Conservation (phyloP, 257 asterid genomes). For the Prunella vulgaris region DNA sequence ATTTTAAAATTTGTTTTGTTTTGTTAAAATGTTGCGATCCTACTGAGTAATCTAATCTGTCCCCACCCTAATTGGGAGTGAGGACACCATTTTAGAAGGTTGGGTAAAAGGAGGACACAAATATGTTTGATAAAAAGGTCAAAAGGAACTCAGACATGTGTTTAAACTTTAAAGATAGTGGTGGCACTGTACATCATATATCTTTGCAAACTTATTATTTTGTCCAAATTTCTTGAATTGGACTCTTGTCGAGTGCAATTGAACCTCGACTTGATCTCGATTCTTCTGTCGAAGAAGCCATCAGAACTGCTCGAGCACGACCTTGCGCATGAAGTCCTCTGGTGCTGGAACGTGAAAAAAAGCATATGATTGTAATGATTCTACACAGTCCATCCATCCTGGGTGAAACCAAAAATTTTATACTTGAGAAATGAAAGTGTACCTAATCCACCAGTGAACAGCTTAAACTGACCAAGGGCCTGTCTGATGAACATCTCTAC, state of each 20-base stretch:
- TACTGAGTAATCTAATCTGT: no score
- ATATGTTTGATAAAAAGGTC: background rate
- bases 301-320: slow-evolving; percentile 55
- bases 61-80: no score
- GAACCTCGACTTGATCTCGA: no score
- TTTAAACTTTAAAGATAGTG: background rate
- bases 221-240: background rate
- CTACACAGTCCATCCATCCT: no score
- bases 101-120: background rate
- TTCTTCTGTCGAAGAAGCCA: background rate
- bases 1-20: no score
- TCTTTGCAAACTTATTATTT: background rate
- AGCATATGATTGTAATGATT: background rate
- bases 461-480: slow-evolving; percentile 56
- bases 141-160: background rate
- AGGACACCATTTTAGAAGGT: background rate
- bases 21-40: no score
- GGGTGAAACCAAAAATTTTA: background rate
- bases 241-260: background rate
- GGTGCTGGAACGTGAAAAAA: slow-evolving; percentile 43
- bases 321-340: slow-evolving; percentile 74
- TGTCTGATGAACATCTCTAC: slow-evolving; percentile 78
- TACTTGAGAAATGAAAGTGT: slow-evolving; percentile 2
- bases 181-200: background rate
- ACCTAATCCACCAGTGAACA: slow-evolving; percentile 70